These are phyloP conservation scores for Cairneyella variabilis DNA, from an alignment of 495 filamentous ascomycete species.

Conservation along the genomic window DNA sequence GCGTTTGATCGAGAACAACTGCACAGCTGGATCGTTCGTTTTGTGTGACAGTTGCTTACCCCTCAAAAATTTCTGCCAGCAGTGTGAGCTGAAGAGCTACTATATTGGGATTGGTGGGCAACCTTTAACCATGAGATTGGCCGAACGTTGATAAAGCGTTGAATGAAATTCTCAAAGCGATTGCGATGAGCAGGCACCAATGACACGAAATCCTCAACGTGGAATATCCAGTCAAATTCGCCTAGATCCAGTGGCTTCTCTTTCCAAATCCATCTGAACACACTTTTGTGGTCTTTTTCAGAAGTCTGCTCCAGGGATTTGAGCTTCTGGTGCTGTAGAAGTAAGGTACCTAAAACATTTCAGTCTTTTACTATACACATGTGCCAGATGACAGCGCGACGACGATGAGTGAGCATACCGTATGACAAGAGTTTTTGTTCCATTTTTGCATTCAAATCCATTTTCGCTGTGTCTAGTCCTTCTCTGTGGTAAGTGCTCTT, in stretches of 20 bases:
- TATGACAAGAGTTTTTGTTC: slow-evolving; percentile 13
- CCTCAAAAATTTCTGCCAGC: neutral
- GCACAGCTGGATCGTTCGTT: neutral
- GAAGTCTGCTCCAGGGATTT: slow-evolving; percentile 8
- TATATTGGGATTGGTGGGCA: neutral
- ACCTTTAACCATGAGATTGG: slow-evolving; percentile 10
- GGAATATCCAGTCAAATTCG: slow-evolving; percentile 10
- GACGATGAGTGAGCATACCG: slow-evolving; percentile 8
- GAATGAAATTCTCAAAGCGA: slow-evolving; percentile 8
- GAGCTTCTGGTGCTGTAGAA: neutral
- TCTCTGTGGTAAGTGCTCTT: slow-evolving; percentile 11
- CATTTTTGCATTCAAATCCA: neutral
- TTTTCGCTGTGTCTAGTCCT: slow-evolving; percentile 9
- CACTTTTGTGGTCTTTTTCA: slow-evolving; percentile 7
- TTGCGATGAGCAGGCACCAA: neutral
- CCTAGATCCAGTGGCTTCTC: slow-evolving; percentile 7
- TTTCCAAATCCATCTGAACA: slow-evolving; percentile 10
- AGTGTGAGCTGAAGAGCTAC: neutral
- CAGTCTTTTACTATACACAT: neutral
- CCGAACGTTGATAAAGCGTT: neutral
- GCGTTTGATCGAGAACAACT: slow-evolving; percentile 4
- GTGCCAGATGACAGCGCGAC: too few relatives aligned
- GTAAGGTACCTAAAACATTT: slow-evolving; percentile 6
- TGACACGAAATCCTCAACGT: slow-evolving; percentile 9
- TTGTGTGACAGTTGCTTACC: neutral